These are phyloP conservation scores for Tylopilus sp. DNA, from an alignment of 1,284 basidiomycete species.

Conservation along the genomic window DNA sequence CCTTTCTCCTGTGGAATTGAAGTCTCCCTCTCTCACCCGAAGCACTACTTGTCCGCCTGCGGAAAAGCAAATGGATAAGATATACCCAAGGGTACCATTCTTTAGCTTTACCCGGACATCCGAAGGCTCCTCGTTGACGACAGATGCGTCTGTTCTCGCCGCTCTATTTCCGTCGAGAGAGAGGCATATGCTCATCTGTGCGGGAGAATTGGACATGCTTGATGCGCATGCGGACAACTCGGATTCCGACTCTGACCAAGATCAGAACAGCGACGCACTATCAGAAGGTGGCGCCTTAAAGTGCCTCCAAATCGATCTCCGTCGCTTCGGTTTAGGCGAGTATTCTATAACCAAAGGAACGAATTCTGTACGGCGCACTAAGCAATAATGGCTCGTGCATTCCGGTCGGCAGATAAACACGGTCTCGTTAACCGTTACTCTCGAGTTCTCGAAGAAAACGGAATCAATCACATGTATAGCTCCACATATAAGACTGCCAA, in stretches of 20 bases:
- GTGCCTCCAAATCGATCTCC: conserved; percentile 66
- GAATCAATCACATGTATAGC: conserved; percentile 80
- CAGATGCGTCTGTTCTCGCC: conserved; percentile 57
- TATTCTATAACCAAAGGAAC: conserved; percentile 6
- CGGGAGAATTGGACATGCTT: conserved; percentile 57
- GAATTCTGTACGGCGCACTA: neutral
- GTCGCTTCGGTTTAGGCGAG: conserved; percentile 63
- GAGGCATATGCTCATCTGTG: conserved; percentile 68
- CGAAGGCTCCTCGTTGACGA: conserved; percentile 70
- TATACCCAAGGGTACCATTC: conserved; percentile 47
- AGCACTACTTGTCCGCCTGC: conserved; percentile 9
- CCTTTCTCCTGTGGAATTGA: conserved; percentile 21
- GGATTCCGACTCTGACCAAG: conserved; percentile 35
- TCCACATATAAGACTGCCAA: conserved; percentile 83
- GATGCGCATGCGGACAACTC: conserved; percentile 38
- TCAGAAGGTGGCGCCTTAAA: conserved; percentile 42
- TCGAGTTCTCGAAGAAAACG: conserved; percentile 60
- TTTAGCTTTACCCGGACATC: conserved; percentile 71
- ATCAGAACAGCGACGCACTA: conserved; percentile 30
- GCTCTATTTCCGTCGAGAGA: conserved; percentile 61
- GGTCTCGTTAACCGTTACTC: conserved; percentile 76
- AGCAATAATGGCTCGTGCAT: conserved; percentile 1
- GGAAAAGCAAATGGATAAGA: conserved; percentile 12
- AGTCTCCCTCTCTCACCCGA: conserved; percentile 6
- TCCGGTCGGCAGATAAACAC: conserved; percentile 51